A percentile compares a stretch with the other conserved stretches of the same genome.
phyloP scores from a whole-genome alignment of 2,329 filamentous ascomycete species.

The Daldinia sp. region DNA sequence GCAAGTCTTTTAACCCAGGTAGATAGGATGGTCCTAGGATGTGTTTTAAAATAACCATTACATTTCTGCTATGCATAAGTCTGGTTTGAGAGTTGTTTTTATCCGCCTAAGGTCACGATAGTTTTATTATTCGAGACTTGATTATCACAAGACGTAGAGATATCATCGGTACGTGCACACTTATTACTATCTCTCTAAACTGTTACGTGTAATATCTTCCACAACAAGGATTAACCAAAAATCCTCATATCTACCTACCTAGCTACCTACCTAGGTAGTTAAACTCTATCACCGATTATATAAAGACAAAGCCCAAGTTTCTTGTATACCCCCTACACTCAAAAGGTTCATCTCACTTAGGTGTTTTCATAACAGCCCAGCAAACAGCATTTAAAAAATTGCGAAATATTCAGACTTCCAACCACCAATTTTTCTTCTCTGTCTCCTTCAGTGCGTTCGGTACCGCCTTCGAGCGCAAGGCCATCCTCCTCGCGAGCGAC shows the following conservation, averaged over 20 bases:
- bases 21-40: background rate
- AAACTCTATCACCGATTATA: no score
- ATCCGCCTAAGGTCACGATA: background rate
- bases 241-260: no score
- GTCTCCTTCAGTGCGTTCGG: background rate
- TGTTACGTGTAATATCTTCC: no score
- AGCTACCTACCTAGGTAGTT: no score
- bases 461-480: background rate
- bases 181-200: no score
- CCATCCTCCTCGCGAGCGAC: background rate
- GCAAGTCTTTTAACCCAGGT: conserved; percentile 41
- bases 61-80: background rate
- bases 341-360: no score
- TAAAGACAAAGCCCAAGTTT: no score
- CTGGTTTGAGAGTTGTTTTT: background rate
- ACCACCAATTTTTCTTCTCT: background rate
- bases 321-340: no score
- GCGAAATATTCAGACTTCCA: background rate
- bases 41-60: background rate
- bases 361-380: background rate
- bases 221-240: no score
- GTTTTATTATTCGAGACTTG: no score
- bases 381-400: background rate
- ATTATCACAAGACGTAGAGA: no score
- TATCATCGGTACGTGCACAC: no score